A percentile compares a stretch with the other conserved stretches of the same genome.
Conservation (phyloP, 345 rosid genomes). For the Boechera retrofracta region DNA sequence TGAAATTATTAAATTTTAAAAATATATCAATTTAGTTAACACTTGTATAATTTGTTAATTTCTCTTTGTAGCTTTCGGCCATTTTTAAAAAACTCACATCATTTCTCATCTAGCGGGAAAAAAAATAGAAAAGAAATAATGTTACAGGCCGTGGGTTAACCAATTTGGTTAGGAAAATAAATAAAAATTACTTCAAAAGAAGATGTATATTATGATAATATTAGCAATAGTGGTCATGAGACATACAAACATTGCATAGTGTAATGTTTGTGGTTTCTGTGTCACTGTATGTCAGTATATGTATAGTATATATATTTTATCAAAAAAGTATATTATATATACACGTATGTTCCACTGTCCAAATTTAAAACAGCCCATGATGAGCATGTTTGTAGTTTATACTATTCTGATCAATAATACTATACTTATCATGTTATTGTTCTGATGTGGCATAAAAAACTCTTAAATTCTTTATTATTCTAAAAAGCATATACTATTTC, state of each 20-base stretch:
- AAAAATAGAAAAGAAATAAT: not conserved
- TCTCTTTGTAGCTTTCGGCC: not conserved
- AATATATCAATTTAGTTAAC: not conserved
- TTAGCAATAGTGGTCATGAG: conserved; percentile 18
- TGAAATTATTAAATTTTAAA: not conserved
- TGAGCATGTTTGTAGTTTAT: conserved; percentile 23
- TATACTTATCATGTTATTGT: conserved; percentile 17
- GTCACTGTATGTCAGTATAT: conserved; percentile 27
- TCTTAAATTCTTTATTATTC: not conserved
- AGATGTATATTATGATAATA: conserved; percentile 6
- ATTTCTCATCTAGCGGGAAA: not conserved
- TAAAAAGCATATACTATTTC: not conserved
- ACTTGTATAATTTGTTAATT: not conserved
- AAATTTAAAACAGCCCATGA: conserved; percentile 30
- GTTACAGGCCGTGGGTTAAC: conserved; percentile 12
- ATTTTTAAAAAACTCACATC: not conserved
- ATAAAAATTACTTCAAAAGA: not conserved
- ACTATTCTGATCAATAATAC: conserved; percentile 4
- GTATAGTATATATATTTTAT: not conserved
- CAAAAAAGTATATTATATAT: conserved; percentile 2
- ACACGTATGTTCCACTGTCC: conserved; percentile 35
- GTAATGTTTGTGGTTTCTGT: conserved; percentile 41
- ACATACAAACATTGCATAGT: conserved; percentile 39
- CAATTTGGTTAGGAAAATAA: conserved; percentile 1
- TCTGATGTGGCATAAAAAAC: conserved; percentile 12